Conservation (phyloP, 2,329 filamentous ascomycete genomes). For the Arthrobotrys iridis region DNA sequence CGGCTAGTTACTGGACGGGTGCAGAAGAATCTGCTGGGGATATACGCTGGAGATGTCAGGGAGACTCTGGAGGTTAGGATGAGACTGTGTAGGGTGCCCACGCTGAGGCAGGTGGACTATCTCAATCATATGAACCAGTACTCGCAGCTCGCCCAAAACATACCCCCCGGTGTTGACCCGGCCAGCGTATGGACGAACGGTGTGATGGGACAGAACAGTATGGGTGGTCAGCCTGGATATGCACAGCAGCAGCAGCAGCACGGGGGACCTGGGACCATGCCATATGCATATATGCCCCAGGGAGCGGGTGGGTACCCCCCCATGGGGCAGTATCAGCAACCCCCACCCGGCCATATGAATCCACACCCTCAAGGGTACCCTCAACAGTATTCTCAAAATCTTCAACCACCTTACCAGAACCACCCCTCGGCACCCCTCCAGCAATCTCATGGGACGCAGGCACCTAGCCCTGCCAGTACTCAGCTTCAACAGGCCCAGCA, state of each 20-base stretch:
- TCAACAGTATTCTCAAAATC: constrained; percentile 14
- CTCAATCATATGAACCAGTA: constrained; percentile 55
- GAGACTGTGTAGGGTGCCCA: constrained; percentile 80
- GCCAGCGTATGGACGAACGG: constrained; percentile 47
- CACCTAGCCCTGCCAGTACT: constrained; percentile 8
- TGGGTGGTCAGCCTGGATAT: constrained; percentile 29
- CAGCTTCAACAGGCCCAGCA: neutral
- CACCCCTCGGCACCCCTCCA: neutral
- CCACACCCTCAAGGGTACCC: constrained; percentile 23
- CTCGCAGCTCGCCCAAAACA: constrained; percentile 29
- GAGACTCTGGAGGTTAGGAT: constrained; percentile 95
- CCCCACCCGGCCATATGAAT: constrained; percentile 23
- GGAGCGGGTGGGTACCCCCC: constrained; percentile 16
- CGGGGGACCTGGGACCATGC: constrained; percentile 23
- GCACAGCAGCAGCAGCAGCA: constrained; percentile 27
- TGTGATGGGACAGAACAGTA: constrained; percentile 33
- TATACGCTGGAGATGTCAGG: constrained; percentile 80
- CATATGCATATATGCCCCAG: constrained; percentile 38
- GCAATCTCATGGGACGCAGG: constrained; percentile 24
- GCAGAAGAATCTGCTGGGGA: constrained; percentile 81
- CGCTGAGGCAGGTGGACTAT: constrained; percentile 62
- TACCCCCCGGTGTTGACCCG: constrained; percentile 47
- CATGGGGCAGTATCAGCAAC: constrained; percentile 26
- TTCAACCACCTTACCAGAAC: constrained; percentile 23
- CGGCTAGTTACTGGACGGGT: constrained; percentile 86